Conservation (phyloP, 306 rosid genomes). For the Quercus gilva region DNA sequence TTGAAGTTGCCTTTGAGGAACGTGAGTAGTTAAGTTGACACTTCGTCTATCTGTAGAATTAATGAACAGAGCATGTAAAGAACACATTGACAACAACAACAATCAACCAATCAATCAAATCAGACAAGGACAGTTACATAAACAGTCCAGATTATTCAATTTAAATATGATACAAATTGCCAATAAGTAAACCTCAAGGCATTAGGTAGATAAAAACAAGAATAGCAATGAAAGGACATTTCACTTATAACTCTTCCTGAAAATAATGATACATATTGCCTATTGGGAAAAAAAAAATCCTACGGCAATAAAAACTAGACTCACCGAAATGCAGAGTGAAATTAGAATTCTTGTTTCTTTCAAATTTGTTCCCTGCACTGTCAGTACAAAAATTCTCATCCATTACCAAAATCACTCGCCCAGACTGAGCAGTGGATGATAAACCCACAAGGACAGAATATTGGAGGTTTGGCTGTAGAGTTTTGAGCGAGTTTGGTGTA, state of each 20-base stretch:
- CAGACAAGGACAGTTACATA: neutral
- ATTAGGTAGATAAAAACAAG: neutral
- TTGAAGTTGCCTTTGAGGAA: constrained; percentile 67
- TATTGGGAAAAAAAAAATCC: neutral
- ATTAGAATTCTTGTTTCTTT: constrained; percentile 65
- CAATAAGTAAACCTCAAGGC: neutral
- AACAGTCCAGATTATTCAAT: neutral
- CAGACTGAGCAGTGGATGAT: constrained; percentile 48
- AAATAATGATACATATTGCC: neutral
- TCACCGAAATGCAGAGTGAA: constrained; percentile 69
- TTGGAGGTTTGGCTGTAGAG: constrained; percentile 57
- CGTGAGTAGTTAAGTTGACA: constrained; percentile 52
- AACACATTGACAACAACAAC: neutral
- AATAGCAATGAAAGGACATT: neutral
- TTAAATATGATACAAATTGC: neutral
- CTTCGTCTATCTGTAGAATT: constrained; percentile 69
- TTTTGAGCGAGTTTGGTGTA: constrained; percentile 66
- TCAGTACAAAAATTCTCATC: constrained; percentile 77
- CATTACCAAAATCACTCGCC: constrained; percentile 78
- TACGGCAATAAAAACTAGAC: constrained; percentile 22
- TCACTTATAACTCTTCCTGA: neutral
- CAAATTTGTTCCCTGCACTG: constrained; percentile 72
- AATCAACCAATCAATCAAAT: no score
- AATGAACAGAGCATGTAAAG: constrained; percentile 18
- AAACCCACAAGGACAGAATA: constrained; percentile 68